Evolutionary conservation across 2,329 filamentous ascomycete genomes (phyloP).

Genomic region (Calcarisporium arbuscula): DNA sequence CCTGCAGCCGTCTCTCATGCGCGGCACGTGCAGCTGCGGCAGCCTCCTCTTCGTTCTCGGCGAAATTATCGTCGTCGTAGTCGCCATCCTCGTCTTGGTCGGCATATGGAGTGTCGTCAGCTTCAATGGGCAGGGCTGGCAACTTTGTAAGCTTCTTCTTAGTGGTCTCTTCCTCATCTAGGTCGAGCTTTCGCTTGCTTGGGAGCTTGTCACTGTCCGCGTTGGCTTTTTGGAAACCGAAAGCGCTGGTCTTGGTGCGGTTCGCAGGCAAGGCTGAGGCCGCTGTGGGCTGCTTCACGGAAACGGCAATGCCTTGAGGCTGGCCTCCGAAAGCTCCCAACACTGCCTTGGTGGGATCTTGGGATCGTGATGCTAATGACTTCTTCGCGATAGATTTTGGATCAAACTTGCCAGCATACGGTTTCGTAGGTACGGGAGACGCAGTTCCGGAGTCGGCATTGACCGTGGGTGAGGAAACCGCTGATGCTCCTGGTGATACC

Average conservation of each 20-base stretch:
- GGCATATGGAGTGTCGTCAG: slow-evolving; percentile 53
- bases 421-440: slow-evolving; percentile 47
- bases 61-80: slow-evolving; percentile 69
- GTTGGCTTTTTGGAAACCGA: slow-evolving; percentile 69
- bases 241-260: slow-evolving; percentile 70
- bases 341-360: slow-evolving; percentile 41
- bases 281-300: slow-evolving; percentile 25
- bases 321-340: slow-evolving; percentile 41
- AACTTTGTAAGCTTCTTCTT: slow-evolving; percentile 88
- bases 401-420: slow-evolving; percentile 76
- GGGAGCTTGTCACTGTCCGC: slow-evolving; percentile 60
- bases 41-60: slow-evolving; percentile 79
- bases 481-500: slow-evolving; percentile 44
- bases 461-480: slow-evolving; percentile 43
- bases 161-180: slow-evolving; percentile 82
- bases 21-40: slow-evolving; percentile 79
- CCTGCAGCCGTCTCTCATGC: slow-evolving; percentile 68
- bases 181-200: slow-evolving; percentile 69
- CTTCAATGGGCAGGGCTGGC: slow-evolving; percentile 66
- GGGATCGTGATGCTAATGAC: slow-evolving; percentile 53
- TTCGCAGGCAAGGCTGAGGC: slow-evolving; percentile 58
- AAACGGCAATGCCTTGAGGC: slow-evolving; percentile 24
- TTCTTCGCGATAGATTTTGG: slow-evolving; percentile 83
- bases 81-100: slow-evolving; percentile 64
- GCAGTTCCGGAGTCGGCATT: slow-evolving; percentile 34